These are phyloP conservation scores for Sporothrix brunneoviolacea DNA, from an alignment of 2,329 filamentous ascomycete species.

Conservation along the genomic window DNA sequence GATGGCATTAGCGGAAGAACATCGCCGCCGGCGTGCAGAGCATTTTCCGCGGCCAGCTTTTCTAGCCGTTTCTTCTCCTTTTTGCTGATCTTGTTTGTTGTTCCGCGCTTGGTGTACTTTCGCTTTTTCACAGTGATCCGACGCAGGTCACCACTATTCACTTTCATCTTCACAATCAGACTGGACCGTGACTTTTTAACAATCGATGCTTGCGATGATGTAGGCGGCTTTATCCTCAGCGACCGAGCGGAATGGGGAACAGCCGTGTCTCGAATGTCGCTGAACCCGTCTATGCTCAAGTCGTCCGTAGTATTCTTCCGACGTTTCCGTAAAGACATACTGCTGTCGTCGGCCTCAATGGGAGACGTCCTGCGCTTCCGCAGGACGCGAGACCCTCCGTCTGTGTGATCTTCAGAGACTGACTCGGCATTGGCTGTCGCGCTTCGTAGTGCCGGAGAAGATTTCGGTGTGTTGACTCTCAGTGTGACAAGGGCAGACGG, in stretches of 20 bases:
- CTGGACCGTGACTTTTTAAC: conserved; percentile 35
- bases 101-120: conserved; percentile 44
- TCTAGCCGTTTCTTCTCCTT: conserved; percentile 12
- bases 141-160: conserved; percentile 52
- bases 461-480: conserved; percentile 56
- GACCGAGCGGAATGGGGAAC: conserved; percentile 48
- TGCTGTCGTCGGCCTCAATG: conserved; percentile 52
- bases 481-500: conserved; percentile 26
- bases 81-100: conserved; percentile 30
- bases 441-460: conserved; percentile 62
- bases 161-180: conserved; percentile 51
- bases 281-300: conserved; percentile 28
- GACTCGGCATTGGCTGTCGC: conserved; percentile 56
- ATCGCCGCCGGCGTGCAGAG: not conserved
- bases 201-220: conserved; percentile 35
- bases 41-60: conserved; percentile 3
- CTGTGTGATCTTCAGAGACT: conserved; percentile 68
- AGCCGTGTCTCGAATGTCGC: conserved; percentile 26
- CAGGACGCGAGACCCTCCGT: conserved; percentile 65
- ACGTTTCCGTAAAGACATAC: conserved; percentile 47
- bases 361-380: conserved; percentile 81
- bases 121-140: conserved; percentile 54
- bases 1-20: conserved; percentile 11
- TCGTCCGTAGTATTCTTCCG: conserved; percentile 42
- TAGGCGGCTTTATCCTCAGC: conserved; percentile 43